A percentile compares a stretch with the other conserved stretches of the same genome.
phyloP scores from a whole-genome alignment of 257 asterid species.

The Galeopsis tetrahit region DNA sequence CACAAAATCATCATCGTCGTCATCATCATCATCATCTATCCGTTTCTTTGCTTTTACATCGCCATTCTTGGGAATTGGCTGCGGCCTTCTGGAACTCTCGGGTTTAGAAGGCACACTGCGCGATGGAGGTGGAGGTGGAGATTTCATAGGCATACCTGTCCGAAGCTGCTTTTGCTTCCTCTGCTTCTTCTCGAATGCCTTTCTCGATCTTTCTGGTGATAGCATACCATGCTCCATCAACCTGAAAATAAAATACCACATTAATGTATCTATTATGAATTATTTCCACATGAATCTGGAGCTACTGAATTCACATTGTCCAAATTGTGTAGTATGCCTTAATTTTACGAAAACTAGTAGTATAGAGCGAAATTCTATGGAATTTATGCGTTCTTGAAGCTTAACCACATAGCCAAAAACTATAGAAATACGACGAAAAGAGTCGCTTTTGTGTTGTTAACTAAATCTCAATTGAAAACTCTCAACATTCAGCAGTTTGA shows the following conservation, averaged over 20 bases:
- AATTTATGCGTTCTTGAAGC: background rate
- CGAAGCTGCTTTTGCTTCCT: constrained; percentile 82
- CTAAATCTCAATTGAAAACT: background rate
- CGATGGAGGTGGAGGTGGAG: constrained; percentile 67
- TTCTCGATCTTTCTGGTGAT: constrained; percentile 78
- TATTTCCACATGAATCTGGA: background rate
- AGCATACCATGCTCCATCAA: constrained; percentile 92
- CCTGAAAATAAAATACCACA: constrained; percentile 43
- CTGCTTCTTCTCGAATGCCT: constrained; percentile 80
- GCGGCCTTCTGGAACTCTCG: constrained; percentile 63
- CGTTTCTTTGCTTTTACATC: constrained; percentile 68
- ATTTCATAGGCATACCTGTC: constrained; percentile 69
- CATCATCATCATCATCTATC: constrained; percentile 53
- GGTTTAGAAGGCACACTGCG: constrained; percentile 44
- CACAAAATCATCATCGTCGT: constrained; percentile 66
- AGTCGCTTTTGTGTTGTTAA: background rate
- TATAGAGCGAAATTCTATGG: background rate
- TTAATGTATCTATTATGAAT: background rate
- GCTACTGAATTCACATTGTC: no score
- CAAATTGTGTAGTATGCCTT: no score
- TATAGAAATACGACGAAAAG: background rate
- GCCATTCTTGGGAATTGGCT: constrained; percentile 56
- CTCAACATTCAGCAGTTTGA: background rate
- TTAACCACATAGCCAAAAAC: background rate
- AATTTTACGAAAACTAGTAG: background rate